Conservation (phyloP, 208 protist species). For the Leishmania arabica region DNA sequence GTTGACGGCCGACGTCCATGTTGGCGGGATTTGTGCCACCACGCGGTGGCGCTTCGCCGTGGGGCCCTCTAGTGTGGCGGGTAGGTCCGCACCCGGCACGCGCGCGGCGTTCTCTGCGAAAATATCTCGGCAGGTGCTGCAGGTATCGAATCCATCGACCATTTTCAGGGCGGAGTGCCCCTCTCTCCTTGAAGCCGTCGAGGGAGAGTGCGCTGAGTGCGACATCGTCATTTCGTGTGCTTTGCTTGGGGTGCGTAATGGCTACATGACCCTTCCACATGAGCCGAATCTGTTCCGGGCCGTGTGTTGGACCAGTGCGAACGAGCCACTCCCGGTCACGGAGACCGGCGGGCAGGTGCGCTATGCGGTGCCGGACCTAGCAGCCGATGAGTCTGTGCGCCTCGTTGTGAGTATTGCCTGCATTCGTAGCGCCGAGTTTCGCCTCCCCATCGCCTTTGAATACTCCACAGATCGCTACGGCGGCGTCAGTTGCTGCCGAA, state of each 20-base stretch:
- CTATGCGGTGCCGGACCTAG: conserved; percentile 23
- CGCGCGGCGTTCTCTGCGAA: conserved; percentile 6
- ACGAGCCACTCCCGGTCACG: conserved; percentile 5
- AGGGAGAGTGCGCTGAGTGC: conserved; percentile 53
- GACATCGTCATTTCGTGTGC: conserved; percentile 40
- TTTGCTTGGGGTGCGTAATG: conserved; percentile 18
- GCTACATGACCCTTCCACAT: conserved; percentile 40
- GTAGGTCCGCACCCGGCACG: conserved; percentile 16
- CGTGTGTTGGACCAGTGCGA: conserved; percentile 21
- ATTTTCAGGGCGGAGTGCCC: conserved; percentile 42
- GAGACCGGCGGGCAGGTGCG: conserved; percentile 11
- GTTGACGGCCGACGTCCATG: conserved; percentile 32
- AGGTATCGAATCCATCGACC: conserved; percentile 34
- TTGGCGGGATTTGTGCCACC: conserved; percentile 25
- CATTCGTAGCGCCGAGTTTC: conserved; percentile 38
- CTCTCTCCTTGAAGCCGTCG: conserved; percentile 40
- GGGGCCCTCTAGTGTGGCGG: background rate
- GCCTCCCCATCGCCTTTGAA: conserved; percentile 33
- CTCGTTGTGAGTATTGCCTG: conserved; percentile 32
- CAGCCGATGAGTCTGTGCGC: conserved; percentile 12
- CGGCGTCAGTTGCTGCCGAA: conserved; percentile 21
- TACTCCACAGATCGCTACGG: conserved; percentile 33
- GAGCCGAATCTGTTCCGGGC: conserved; percentile 28
- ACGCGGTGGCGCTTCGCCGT: conserved; percentile 25
- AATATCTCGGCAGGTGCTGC: conserved; percentile 18